Percentiles rank a stretch among this genome's conserved stretches.
Evolutionary conservation across 108 stramenopile genomes (phyloP).

Genomic region (Nitzschia sp.): DNA sequence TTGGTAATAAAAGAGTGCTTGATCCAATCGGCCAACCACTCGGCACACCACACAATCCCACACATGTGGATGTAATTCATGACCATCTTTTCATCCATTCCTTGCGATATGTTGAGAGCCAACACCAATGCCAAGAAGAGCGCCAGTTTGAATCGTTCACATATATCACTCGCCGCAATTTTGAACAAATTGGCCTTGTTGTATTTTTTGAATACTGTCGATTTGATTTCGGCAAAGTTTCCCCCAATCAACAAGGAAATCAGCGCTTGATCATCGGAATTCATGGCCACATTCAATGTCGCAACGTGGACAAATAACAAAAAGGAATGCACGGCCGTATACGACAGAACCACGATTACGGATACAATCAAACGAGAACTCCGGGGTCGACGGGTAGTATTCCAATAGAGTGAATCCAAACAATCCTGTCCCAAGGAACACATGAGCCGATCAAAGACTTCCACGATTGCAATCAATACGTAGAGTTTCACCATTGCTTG

Average conservation of each 20-base stretch:
- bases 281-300: slow-evolving; percentile 90
- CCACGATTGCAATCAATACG: slow-evolving; percentile 95
- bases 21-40: slow-evolving; percentile 94
- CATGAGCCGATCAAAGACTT: slow-evolving; percentile 95
- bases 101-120: slow-evolving; percentile 80
- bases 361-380: slow-evolving; percentile 70
- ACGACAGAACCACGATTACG: slow-evolving; percentile 74
- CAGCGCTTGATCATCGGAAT: slow-evolving; percentile 77
- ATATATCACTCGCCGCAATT: slow-evolving; percentile 87
- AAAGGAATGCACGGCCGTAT: slow-evolving; percentile 74
- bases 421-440: slow-evolving; percentile 97
- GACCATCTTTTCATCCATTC: slow-evolving; percentile 69
- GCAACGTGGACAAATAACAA: slow-evolving; percentile 83
- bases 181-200: slow-evolving; percentile 96
- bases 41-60: slow-evolving; percentile 79
- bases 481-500: slow-evolving; percentile 98
- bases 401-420: slow-evolving; percentile 92
- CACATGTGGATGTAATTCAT: slow-evolving; percentile 73
- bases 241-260: slow-evolving; percentile 92
- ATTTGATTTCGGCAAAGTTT: slow-evolving; percentile 99
- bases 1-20: slow-evolving; percentile 98
- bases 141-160: slow-evolving; percentile 88
- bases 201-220: slow-evolving; percentile 98
- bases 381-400: slow-evolving; percentile 76
- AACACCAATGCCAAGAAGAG: slow-evolving; percentile 78